phyloP scores from a whole-genome alignment of 306 rosid genomes.

The Acacia melanoxylon region DNA sequence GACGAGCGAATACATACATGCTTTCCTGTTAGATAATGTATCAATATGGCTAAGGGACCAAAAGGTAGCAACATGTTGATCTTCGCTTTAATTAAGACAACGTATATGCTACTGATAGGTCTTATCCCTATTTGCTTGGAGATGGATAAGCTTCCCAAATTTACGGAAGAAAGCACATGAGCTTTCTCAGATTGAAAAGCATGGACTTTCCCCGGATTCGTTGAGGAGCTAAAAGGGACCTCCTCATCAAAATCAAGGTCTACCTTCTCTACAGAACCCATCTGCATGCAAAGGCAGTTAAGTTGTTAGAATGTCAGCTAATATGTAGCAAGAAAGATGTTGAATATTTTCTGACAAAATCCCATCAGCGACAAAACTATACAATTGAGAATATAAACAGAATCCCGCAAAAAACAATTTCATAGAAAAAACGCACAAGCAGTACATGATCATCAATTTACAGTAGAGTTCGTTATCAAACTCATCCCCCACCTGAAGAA shows the following conservation, averaged over 20 bases:
- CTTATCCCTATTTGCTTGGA: slow-evolving; percentile 33
- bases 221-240: slow-evolving; percentile 51
- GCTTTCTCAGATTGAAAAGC: slow-evolving; percentile 51
- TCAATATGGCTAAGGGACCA: slow-evolving; percentile 80
- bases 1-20: slow-evolving; percentile 55
- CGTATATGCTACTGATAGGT: slow-evolving; percentile 49
- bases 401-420: background rate
- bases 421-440: background rate
- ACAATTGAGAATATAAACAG: background rate
- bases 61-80: slow-evolving; percentile 78
- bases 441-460: background rate
- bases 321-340: background rate
- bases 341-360: background rate
- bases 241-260: slow-evolving; percentile 47
- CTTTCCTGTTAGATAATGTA: slow-evolving; percentile 57
- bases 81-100: slow-evolving; percentile 71
- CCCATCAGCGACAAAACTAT: background rate
- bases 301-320: background rate
- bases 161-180: slow-evolving; percentile 30
- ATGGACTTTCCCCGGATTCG: slow-evolving; percentile 34
- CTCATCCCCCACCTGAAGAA: background rate
- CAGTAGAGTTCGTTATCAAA: background rate
- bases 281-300: slow-evolving; percentile 6
- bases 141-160: slow-evolving; percentile 38
- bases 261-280: slow-evolving; percentile 35